phyloP scores from a whole-genome alignment of 2,329 filamentous ascomycete species.

The Cladosporium sp. region DNA sequence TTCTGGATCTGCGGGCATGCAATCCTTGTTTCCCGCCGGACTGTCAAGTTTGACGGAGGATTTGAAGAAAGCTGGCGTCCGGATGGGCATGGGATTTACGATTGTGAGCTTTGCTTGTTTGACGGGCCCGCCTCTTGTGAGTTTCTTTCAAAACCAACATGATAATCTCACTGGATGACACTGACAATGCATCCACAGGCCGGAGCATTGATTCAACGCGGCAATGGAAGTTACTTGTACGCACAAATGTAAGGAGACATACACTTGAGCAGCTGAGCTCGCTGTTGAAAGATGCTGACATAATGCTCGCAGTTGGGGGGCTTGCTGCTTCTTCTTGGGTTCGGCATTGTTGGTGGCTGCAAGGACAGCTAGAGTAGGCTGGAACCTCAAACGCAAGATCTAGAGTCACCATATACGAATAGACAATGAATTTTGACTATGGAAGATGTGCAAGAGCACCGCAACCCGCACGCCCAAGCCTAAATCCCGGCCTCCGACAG shows the following conservation, averaged over 20 bases:
- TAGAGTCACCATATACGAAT: background rate
- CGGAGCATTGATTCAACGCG: constrained; percentile 41
- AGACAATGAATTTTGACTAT: too few relatives aligned
- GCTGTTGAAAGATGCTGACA: background rate
- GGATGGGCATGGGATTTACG: constrained; percentile 47
- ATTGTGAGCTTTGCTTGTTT: constrained; percentile 43
- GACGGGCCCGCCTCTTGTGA: constrained; percentile 35
- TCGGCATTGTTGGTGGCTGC: constrained; percentile 25
- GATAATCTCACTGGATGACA: constrained; percentile 19
- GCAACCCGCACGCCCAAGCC: too few relatives aligned
- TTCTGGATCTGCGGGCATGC: constrained; percentile 41
- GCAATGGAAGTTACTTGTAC: constrained; percentile 39
- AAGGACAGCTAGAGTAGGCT: constrained; percentile 27
- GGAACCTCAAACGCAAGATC: constrained; percentile 24
- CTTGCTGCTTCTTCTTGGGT: constrained; percentile 28
- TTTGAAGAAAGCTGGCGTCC: constrained; percentile 42
- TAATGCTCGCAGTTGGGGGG: constrained; percentile 34
- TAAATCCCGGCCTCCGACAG: too few relatives aligned
- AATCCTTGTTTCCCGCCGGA: constrained; percentile 43
- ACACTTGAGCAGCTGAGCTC: background rate
- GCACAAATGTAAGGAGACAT: constrained; percentile 35
- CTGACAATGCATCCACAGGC: constrained; percentile 29
- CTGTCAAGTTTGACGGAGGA: constrained; percentile 44
- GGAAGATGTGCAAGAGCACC: too few relatives aligned
- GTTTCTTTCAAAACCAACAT: background rate